A percentile compares a stretch with the other conserved stretches of the same genome.
These are phyloP conservation scores for Cochlearia excelsa DNA, from an alignment of 345 rosid species.

Conservation along the genomic window DNA sequence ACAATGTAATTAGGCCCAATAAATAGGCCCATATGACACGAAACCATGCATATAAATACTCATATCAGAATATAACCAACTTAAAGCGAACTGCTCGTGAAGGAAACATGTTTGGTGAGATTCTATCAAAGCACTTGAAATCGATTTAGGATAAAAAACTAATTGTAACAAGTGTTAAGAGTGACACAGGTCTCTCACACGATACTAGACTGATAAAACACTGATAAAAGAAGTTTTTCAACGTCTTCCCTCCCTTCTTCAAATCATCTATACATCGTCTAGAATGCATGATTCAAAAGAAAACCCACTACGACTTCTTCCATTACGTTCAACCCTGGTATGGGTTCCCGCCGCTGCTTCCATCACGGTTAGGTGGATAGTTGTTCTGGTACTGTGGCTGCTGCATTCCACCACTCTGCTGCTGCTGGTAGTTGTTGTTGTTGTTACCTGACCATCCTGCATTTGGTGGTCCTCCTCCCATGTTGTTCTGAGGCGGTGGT, in stretches of 20 bases:
- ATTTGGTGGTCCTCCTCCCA: slow-evolving; percentile 29
- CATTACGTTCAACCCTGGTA: slow-evolving; percentile 33
- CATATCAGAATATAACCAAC: too few species aligned
- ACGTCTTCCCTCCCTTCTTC: slow-evolving; percentile 29
- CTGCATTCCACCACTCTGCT: slow-evolving; percentile 35
- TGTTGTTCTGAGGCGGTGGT: slow-evolving; percentile 30
- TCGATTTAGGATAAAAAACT: too few species aligned
- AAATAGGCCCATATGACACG: too few species aligned
- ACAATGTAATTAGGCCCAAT: too few species aligned
- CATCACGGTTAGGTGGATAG: slow-evolving; percentile 36
- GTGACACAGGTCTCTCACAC: not conserved
- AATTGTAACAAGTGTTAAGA: too few species aligned
- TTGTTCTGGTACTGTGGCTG: slow-evolving; percentile 40
- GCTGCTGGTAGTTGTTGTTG: slow-evolving; percentile 29
- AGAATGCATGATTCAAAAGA: slow-evolving; percentile 27
- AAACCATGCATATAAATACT: too few species aligned
- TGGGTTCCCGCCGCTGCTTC: slow-evolving; percentile 29
- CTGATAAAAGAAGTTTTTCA: slow-evolving; percentile 20
- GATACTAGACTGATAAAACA: slow-evolving; percentile 23
- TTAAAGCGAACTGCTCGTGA: too few species aligned
- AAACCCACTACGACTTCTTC: slow-evolving; percentile 18
- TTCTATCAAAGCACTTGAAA: too few species aligned
- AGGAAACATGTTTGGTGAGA: too few species aligned
- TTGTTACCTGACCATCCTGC: slow-evolving; percentile 32
- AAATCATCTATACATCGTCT: slow-evolving; percentile 31